These are phyloP conservation scores for Corymbia calophylla DNA, from an alignment of 441 rosid genomes.

Conservation along the genomic window DNA sequence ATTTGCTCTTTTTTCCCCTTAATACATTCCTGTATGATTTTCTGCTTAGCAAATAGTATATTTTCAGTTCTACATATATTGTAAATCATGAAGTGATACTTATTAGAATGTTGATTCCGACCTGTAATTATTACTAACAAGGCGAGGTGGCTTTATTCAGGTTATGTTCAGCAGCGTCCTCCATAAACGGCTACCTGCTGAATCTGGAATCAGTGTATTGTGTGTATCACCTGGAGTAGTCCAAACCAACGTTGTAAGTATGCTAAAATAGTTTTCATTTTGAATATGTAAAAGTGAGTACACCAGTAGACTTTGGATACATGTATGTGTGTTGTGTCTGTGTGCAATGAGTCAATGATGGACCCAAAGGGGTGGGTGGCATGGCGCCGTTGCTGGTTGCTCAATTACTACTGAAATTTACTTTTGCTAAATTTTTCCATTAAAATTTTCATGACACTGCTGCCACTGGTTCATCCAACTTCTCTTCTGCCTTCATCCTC, in stretches of 20 bases:
- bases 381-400: not conserved
- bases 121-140: slow-evolving; percentile 3
- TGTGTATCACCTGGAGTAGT: slow-evolving; percentile 93
- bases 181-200: slow-evolving; percentile 78
- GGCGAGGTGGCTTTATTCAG: slow-evolving; percentile 36
- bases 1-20: not conserved
- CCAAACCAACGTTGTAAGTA: slow-evolving; percentile 90
- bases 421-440: not conserved
- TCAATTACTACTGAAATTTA: not conserved
- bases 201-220: slow-evolving; percentile 76
- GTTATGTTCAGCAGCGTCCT: slow-evolving; percentile 91
- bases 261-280: slow-evolving; percentile 8
- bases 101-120: not conserved
- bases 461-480: not conserved
- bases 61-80: not conserved
- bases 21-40: not conserved
- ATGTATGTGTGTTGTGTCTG: not conserved
- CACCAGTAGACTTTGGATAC: not conserved
- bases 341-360: not conserved
- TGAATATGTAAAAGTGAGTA: not conserved
- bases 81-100: not conserved
- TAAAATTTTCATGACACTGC: not conserved
- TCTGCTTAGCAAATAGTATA: not conserved
- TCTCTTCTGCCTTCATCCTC: not conserved
- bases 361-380: not conserved